phyloP scores from a whole-genome alignment of 1,139 yeast species.

The Blastobotrys persicus region DNA sequence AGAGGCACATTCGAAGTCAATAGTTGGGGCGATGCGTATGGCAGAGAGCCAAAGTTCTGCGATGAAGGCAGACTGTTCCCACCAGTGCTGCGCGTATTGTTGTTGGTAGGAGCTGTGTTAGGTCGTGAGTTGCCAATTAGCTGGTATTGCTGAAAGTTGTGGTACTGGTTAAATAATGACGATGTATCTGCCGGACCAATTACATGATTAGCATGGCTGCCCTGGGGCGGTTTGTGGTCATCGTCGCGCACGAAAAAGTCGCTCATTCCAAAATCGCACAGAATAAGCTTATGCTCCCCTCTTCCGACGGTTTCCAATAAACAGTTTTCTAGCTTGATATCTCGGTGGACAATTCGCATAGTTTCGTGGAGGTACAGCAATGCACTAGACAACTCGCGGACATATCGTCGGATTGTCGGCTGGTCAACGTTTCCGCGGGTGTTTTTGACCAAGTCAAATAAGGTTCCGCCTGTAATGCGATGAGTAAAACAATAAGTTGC shows the following conservation, averaged over 20 bases:
- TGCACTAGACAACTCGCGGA: slow-evolving; percentile 59
- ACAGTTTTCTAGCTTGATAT: slow-evolving; percentile 83
- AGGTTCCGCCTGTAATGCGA: slow-evolving; percentile 73
- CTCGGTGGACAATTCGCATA: slow-evolving; percentile 76
- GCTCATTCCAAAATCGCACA: slow-evolving; percentile 91
- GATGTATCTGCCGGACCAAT: slow-evolving; percentile 34
- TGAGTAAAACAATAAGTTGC: slow-evolving; percentile 73
- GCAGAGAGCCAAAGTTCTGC: slow-evolving; percentile 71
- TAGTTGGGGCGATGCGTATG: slow-evolving; percentile 89
- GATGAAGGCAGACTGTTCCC: slow-evolving; percentile 13
- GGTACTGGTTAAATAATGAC: slow-evolving; percentile 27
- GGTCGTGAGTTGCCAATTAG: slow-evolving; percentile 1
- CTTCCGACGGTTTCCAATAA: slow-evolving; percentile 47
- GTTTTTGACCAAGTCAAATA: slow-evolving; percentile 71
- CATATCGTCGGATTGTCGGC: slow-evolving; percentile 37
- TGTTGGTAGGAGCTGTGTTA: not conserved
- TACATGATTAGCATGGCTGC: slow-evolving; percentile 12
- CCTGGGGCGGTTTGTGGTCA: not conserved
- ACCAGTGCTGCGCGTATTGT: slow-evolving; percentile 4
- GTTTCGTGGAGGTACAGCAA: slow-evolving; percentile 67
- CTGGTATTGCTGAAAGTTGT: slow-evolving; percentile 5
- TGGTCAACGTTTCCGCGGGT: slow-evolving; percentile 22
- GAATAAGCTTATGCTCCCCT: slow-evolving; percentile 31
- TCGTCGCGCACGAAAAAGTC: slow-evolving; percentile 38
- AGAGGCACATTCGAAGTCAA: slow-evolving; percentile 65